A percentile compares a stretch with the other conserved stretches of the same genome.
Conservation (phyloP, 805 yeast genomes). For the Yamadazyma olivae region DNA sequence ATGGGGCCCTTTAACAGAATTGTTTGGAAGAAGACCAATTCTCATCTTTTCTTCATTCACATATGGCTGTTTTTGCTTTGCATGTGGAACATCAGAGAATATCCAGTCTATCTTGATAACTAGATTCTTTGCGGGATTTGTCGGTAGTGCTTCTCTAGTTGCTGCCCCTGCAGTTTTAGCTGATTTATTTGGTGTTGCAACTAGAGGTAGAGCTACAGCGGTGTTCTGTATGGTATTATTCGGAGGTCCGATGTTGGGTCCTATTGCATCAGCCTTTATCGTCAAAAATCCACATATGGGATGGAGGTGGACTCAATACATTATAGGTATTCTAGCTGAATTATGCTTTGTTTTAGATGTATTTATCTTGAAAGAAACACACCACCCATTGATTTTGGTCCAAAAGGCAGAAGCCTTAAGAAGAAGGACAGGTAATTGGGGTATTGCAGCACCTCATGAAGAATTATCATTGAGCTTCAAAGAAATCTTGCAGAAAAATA, state of each 20-base stretch:
- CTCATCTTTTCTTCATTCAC: slow-evolving; percentile 40
- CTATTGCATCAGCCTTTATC: slow-evolving; percentile 51
- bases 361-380: slow-evolving; percentile 35
- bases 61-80: slow-evolving; percentile 46
- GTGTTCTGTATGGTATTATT: slow-evolving; percentile 74
- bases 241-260: slow-evolving; percentile 78
- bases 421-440: slow-evolving; percentile 41
- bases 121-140: slow-evolving; percentile 75
- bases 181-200: slow-evolving; percentile 64
- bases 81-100: slow-evolving; percentile 72
- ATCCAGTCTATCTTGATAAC: slow-evolving; percentile 73
- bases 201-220: slow-evolving; percentile 75
- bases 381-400: slow-evolving; percentile 36
- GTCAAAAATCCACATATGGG: slow-evolving; percentile 37
- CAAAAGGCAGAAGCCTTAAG: slow-evolving; percentile 33
- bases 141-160: slow-evolving; percentile 83
- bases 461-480: slow-evolving; percentile 26
- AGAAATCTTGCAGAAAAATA: slow-evolving; percentile 33
- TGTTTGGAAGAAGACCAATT: slow-evolving; percentile 40
- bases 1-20: slow-evolving; percentile 52
- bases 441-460: slow-evolving; percentile 37
- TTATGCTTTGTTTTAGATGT: slow-evolving; percentile 30
- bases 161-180: slow-evolving; percentile 85
- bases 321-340: slow-evolving; percentile 40
- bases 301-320: slow-evolving; percentile 61